These are phyloP conservation scores for Zychaea mexicana DNA, from an alignment of 371 early-diverging fungal species.

Conservation along the genomic window DNA sequence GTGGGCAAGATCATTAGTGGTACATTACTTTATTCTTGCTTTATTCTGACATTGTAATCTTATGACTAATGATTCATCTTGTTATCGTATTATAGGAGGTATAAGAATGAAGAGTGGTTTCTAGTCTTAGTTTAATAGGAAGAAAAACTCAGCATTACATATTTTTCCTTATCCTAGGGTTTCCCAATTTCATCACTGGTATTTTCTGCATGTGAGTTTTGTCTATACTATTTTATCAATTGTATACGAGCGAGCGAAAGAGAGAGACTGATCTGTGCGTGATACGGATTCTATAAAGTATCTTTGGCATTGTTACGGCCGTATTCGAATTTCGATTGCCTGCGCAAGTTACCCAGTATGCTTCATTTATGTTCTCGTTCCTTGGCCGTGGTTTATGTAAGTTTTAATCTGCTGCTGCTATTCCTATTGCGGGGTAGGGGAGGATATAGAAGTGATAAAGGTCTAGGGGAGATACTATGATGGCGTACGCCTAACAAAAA, in stretches of 20 bases:
- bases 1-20: constrained; percentile 27
- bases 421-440: neutral
- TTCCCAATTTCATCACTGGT: constrained; percentile 46
- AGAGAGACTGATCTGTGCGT: neutral
- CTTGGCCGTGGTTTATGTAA: constrained; percentile 25
- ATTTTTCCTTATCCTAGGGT: constrained; percentile 24
- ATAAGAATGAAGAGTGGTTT: neutral
- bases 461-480: too few relatives aligned
- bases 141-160: too few relatives aligned
- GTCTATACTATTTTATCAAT: neutral
- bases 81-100: neutral
- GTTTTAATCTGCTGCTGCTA: neutral
- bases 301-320: constrained; percentile 40
- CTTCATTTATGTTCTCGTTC: constrained; percentile 25
- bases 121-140: neutral
- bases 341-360: constrained; percentile 23
- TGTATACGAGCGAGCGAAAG: neutral
- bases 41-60: neutral
- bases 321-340: constrained; percentile 46
- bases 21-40: neutral
- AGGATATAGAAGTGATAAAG: too few relatives aligned
- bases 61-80: too few relatives aligned
- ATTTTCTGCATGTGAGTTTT: constrained; percentile 34
- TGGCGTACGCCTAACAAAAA: too few relatives aligned
- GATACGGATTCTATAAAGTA: neutral